phyloP scores from a whole-genome alignment of 2,329 filamentous ascomycete species.

The Setomelanomma holmii region DNA sequence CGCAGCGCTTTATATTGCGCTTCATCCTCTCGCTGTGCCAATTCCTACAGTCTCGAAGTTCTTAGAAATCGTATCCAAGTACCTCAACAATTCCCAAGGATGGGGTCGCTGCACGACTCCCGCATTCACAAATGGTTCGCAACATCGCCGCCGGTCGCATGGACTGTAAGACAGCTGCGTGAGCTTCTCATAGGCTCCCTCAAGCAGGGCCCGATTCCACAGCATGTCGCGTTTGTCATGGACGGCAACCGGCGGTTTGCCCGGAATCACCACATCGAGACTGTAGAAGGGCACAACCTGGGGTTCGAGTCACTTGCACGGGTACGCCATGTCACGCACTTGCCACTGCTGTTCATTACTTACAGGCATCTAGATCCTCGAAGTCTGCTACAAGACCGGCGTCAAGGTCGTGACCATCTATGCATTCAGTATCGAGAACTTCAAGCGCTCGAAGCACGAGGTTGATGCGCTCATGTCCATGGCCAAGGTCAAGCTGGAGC shows the following conservation, averaged over 20 bases:
- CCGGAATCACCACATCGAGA: conserved; percentile 88
- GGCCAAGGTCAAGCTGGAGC: conserved; percentile 91
- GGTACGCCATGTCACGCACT: conserved; percentile 58
- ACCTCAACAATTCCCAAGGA: conserved; percentile 28
- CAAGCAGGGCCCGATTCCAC: conserved; percentile 87
- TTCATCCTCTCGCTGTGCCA: conserved; percentile 1
- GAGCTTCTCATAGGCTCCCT: conserved; percentile 88
- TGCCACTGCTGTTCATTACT: conserved; percentile 42
- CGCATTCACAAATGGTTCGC: conserved; percentile 77
- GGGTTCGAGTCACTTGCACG: conserved; percentile 94
- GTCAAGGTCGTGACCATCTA: conserved; percentile 98
- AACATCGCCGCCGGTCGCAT: conserved; percentile 90
- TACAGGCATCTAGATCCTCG: conserved; percentile 69
- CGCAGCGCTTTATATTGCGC: neutral
- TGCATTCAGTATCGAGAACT: conserved; percentile 99
- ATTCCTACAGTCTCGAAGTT: conserved; percentile 12
- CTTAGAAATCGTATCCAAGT: conserved; percentile 15
- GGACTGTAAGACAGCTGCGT: conserved; percentile 78
- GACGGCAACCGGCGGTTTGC: conserved; percentile 96
- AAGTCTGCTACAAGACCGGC: conserved; percentile 97
- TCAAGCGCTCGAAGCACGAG: conserved; percentile 94
- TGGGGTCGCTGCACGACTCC: conserved; percentile 64
- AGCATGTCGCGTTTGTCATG: conserved; percentile 99
- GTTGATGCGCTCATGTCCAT: conserved; percentile 98
- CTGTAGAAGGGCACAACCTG: conserved; percentile 92